Percentiles rank a stretch among this genome's conserved stretches.
These are phyloP conservation scores for Neurospora sp. DNA, from an alignment of 495 filamentous ascomycete species.

Conservation along the genomic window DNA sequence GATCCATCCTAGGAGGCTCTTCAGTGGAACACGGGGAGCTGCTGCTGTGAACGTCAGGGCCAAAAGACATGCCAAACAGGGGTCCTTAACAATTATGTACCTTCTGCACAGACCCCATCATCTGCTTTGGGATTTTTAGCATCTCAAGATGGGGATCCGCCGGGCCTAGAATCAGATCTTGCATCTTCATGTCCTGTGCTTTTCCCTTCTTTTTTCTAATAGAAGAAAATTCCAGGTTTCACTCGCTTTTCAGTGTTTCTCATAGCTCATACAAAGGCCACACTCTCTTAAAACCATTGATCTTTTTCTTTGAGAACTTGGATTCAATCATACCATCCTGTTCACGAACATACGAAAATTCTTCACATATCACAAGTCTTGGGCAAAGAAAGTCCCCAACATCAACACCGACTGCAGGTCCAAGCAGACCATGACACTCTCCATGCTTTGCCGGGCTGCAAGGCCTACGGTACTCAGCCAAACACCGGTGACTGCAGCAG, in stretches of 20 bases:
- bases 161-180: neutral
- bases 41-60: neutral
- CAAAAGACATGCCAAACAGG: neutral
- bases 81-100: neutral
- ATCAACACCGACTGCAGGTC: neutral
- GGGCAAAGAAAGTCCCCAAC: neutral
- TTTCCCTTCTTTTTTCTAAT: neutral
- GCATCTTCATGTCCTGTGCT: neutral
- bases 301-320: neutral
- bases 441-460: conserved; percentile 11
- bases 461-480: conserved; percentile 2
- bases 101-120: neutral
- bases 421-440: conserved; percentile 11
- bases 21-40: neutral
- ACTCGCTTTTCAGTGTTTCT: neutral
- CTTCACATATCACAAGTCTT: neutral
- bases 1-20: neutral
- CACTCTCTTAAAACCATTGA: neutral
- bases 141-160: neutral
- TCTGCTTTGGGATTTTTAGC: neutral
- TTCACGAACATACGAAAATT: neutral
- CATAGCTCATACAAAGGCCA: neutral
- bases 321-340: neutral
- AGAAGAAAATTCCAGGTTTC: neutral
- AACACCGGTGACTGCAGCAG: neutral